Percentiles rank a stretch among this genome's conserved stretches.
Evolutionary conservation across 305 asterid genomes (phyloP).

Genomic region (Petunia hybrid): DNA sequence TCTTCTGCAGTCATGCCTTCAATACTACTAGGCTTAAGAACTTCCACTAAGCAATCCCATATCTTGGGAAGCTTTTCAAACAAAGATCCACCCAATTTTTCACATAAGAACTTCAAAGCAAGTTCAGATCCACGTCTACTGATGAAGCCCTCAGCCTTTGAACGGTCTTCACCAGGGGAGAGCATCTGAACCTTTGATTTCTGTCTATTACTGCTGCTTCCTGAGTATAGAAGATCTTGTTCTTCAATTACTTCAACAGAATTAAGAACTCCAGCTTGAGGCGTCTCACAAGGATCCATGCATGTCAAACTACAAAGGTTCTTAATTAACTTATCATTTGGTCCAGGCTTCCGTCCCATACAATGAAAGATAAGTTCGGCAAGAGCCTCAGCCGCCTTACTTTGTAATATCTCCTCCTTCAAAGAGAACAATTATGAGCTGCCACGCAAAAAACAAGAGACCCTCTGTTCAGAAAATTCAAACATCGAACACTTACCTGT

Average conservation of each 20-base stretch:
- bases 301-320: slow-evolving; percentile 82
- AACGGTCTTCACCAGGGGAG: slow-evolving; percentile 91
- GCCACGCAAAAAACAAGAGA: slow-evolving; percentile 38
- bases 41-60: slow-evolving; percentile 97
- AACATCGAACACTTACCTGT: slow-evolving; percentile 63
- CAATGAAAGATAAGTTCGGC: slow-evolving; percentile 92
- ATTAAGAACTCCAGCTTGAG: slow-evolving; percentile 84
- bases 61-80: slow-evolving; percentile 90
- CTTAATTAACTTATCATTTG: slow-evolving; percentile 92
- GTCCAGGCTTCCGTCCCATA: slow-evolving; percentile 89
- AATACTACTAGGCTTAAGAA: slow-evolving; percentile 77
- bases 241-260: slow-evolving; percentile 91
- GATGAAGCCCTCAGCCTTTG: slow-evolving; percentile 85
- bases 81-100: slow-evolving; percentile 80
- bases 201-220: slow-evolving; percentile 62
- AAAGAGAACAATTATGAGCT: slow-evolving; percentile 41
- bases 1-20: slow-evolving; percentile 67
- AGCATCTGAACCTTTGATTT: slow-evolving; percentile 73
- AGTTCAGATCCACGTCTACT: slow-evolving; percentile 98
- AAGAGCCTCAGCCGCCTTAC: slow-evolving; percentile 90
- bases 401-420: slow-evolving; percentile 97
- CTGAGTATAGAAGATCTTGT: slow-evolving; percentile 81
- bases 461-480: slow-evolving; percentile 28
- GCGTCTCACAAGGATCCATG: slow-evolving; percentile 98
- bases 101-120: slow-evolving; percentile 86